Evolutionary conservation across 164 flowering plant genomes (phyloP).

Genomic region (Magnolia officinalis): DNA sequence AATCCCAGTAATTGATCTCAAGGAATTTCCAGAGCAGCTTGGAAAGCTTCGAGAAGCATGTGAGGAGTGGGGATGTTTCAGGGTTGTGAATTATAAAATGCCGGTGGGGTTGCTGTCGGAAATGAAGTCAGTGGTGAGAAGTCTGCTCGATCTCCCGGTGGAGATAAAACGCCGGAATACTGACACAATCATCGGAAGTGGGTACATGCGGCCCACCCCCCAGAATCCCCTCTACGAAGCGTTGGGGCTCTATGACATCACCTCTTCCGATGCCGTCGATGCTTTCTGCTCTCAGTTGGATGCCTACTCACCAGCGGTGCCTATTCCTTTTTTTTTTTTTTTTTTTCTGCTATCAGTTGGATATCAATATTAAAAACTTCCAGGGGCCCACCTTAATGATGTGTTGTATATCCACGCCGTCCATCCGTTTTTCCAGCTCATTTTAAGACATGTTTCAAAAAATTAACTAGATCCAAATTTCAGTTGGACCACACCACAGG

Average conservation of each 20-base stretch:
- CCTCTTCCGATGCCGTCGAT: constrained; percentile 33
- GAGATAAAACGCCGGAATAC: constrained; percentile 56
- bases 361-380: too few species aligned
- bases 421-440: too few species aligned
- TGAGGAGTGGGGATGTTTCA: constrained; percentile 69
- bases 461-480: too few species aligned
- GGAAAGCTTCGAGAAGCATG: constrained; percentile 42
- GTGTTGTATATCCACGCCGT: too few species aligned
- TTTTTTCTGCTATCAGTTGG: not conserved
- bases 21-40: constrained; percentile 23
- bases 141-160: constrained; percentile 52
- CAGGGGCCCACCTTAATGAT: too few species aligned
- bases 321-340: not conserved
- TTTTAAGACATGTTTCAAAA: too few species aligned
- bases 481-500: too few species aligned
- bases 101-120: constrained; percentile 38
- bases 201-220: constrained; percentile 48
- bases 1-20: constrained; percentile 60
- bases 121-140: constrained; percentile 52
- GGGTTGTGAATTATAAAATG: constrained; percentile 54
- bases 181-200: constrained; percentile 57
- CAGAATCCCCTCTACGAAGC: constrained; percentile 65
- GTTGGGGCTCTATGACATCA: constrained; percentile 56
- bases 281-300: constrained; percentile 49
- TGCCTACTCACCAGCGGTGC: constrained; percentile 52